A percentile compares a stretch with the other conserved stretches of the same genome.
Evolutionary conservation across 345 rosid genomes (phyloP).

Genomic region (Gossypium australe): DNA sequence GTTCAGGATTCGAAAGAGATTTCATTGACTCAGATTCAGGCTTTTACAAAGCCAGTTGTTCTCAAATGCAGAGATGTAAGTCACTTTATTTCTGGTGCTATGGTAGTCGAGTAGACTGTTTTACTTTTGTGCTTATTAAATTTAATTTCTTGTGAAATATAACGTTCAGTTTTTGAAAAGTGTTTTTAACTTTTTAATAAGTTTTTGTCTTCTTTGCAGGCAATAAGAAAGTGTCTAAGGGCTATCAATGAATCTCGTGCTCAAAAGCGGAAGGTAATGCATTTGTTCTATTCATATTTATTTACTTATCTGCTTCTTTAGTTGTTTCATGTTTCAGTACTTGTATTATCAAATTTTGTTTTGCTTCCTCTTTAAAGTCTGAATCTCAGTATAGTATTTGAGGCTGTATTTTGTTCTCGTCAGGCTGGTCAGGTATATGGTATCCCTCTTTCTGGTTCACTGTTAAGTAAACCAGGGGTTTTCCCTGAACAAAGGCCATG

Average conservation of each 20-base stretch:
- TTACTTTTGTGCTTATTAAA: neutral
- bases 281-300: neutral
- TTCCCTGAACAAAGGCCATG: constrained; percentile 80
- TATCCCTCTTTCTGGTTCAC: constrained; percentile 77
- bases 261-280: constrained; percentile 82
- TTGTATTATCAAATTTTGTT: neutral
- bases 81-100: constrained; percentile 12
- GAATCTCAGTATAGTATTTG: neutral
- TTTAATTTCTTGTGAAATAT: neutral
- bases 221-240: constrained; percentile 74
- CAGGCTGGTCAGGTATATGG: constrained; percentile 99
- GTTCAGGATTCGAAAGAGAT: constrained; percentile 80
- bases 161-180: neutral
- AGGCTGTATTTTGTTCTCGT: constrained; percentile 10
- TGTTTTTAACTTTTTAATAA: neutral
- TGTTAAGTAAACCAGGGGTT: constrained; percentile 65
- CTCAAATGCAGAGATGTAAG: constrained; percentile 87
- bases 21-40: constrained; percentile 48
- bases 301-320: neutral
- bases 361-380: neutral
- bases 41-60: constrained; percentile 56
- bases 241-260: constrained; percentile 97
- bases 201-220: constrained; percentile 38
- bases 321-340: neutral
- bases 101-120: neutral